phyloP scores from a whole-genome alignment of 345 rosid genomes.

The Eucalyptus urophylla region DNA sequence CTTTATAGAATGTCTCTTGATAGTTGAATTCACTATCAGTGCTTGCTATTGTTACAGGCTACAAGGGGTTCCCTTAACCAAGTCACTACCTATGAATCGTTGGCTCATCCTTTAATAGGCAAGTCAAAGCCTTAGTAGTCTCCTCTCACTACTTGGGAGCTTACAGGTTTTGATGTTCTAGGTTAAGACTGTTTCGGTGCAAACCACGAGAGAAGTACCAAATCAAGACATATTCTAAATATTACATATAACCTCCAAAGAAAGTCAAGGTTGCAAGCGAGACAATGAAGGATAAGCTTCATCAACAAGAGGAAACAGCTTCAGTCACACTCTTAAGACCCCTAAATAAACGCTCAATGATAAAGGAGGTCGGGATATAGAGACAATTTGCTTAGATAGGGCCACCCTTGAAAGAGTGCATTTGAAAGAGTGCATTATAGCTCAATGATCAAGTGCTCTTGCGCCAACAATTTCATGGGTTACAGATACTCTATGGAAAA shows the following conservation, averaged over 20 bases:
- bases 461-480: background rate
- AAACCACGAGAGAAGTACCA: background rate
- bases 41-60: background rate
- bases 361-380: background rate
- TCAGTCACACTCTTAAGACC: background rate
- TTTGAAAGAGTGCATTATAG: background rate
- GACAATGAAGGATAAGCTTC: background rate
- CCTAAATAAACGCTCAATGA: background rate
- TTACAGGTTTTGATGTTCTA: background rate
- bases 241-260: background rate
- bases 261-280: background rate
- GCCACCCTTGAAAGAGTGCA: background rate
- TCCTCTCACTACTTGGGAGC: background rate
- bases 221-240: background rate
- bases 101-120: background rate
- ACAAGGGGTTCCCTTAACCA: background rate
- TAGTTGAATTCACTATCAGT: background rate
- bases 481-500: background rate
- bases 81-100: background rate
- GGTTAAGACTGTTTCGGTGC: fast-evolving
- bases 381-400: background rate
- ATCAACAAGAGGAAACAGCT: background rate
- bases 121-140: background rate
- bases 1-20: background rate
- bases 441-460: background rate